A percentile compares a stretch with the other conserved stretches of the same genome.
phyloP scores from a whole-genome alignment of 805 yeast species.

The Lachancea quebecensis region DNA sequence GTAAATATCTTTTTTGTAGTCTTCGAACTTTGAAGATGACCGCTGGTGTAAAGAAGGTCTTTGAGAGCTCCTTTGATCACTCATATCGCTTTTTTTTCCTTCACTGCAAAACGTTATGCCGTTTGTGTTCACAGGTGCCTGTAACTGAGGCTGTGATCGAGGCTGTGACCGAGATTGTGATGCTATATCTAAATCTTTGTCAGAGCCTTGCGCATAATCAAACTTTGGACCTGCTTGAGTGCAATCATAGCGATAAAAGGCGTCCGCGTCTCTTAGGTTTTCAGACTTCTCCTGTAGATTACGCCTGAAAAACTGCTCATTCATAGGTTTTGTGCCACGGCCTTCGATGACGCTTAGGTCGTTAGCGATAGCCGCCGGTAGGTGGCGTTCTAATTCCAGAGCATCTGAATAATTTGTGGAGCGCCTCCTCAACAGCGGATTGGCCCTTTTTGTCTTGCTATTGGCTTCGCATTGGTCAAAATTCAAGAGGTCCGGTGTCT shows the following conservation, averaged over 20 bases:
- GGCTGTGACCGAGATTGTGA: neutral
- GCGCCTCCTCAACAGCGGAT: slow-evolving; percentile 8
- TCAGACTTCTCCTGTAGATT: slow-evolving; percentile 6
- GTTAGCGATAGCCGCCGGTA: neutral
- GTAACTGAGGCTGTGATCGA: neutral
- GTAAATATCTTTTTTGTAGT: slow-evolving; percentile 29
- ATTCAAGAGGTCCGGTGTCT: slow-evolving; percentile 11
- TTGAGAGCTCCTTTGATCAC: neutral
- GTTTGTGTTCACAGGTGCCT: neutral
- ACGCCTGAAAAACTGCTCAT: slow-evolving; percentile 2
- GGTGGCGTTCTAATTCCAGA: slow-evolving; percentile 5
- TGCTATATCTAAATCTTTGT: neutral
- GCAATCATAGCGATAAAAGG: slow-evolving; percentile 5
- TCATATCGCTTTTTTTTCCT: neutral
- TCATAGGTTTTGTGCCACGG: slow-evolving; percentile 10
- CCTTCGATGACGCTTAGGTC: neutral
- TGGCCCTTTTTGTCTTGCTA: neutral
- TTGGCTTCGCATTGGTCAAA: neutral
- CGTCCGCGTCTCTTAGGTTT: slow-evolving; percentile 2
- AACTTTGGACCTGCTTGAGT: slow-evolving; percentile 11
- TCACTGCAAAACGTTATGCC: neutral
- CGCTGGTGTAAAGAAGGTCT: slow-evolving; percentile 14
- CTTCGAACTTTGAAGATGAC: slow-evolving; percentile 27
- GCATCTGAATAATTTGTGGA: slow-evolving; percentile 20
- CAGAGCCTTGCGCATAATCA: neutral